Evolutionary conservation across 1,284 basidiomycete genomes (phyloP), one percentile per base, ranked within the genome.

Genomic region (Sphaerobolus stellatus): DNA sequence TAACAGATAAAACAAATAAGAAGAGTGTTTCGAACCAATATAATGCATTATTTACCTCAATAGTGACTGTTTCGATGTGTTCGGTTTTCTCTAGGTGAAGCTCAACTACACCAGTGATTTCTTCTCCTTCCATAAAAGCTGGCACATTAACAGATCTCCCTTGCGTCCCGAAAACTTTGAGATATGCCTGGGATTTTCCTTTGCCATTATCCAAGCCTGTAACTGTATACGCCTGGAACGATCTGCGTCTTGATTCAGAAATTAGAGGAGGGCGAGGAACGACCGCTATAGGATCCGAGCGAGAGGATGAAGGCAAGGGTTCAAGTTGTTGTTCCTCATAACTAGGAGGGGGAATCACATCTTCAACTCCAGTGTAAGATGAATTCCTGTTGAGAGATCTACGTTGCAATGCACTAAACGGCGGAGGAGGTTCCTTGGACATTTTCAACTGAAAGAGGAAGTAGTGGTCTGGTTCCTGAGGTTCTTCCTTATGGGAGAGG

Each of bases 41-140:
- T 40, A 14, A 24, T n/a, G 38, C 47, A 8, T n/a, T 16, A 67
- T 71, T 63, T 57, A 77, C 79, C 49, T 70, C 65, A 47, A 81
- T 61, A 1, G 71, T 69, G 22, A 83, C 67, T 11, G 67, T 70
- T 60, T 79, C 80, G 55, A 77, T 65, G 4, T 68, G 67, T 51
- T 78, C 75, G 33, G 72, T 64, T 59, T 77, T 79, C 50, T 71
- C 68, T 16, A 79, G 61, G 47, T 77, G 69, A 27, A 81, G 59
- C 51, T 73, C 74, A 4, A 82, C 72, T 6, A 70, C 63, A 25
- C 80, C 79, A 2, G 68, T 61, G 45, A 82, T 70, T 16, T 59
- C 57, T 58, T 80, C 77, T 6, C 74, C 75, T 56, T 79, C 69
- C 29, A 72, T 61, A 57, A 78, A 79, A 18, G 67, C 56, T 14